Evolutionary conservation across 768 basidiomycete species (phyloP), one percentile per base, ranked within the genome.

Genomic region (Boletales sp.): DNA sequence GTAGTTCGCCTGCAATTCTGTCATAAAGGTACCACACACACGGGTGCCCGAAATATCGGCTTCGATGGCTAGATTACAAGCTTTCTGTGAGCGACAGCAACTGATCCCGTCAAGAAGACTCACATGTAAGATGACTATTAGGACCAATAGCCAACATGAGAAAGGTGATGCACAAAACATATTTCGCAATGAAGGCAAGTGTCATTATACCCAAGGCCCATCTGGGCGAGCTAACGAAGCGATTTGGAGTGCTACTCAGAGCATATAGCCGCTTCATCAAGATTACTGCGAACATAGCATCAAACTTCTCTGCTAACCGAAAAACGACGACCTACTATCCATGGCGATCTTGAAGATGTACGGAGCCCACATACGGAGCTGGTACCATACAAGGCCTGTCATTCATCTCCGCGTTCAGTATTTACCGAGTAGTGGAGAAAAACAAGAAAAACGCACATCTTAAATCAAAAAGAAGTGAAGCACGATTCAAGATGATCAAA

Each of bases 181-280:
- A 43, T 42, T 54, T 60, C 11, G 35, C 45, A 8, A 60, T 19
- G 13, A 47, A 57, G 7, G 43, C 30, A 3, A 31, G 8, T 15
- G 45, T n/a, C 48, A 61, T 57, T 12, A 14, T 18, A 4, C 11
- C 36, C 15, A 48, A 27, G 11, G 60, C 43, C 48, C 7, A 50
- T 27, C 43, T 59, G 7, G 49, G 17, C 0, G 49, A 45, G n/a
- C 13, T 45, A n/a, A 60, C 21, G 7, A 56, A 51, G 31, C 39
- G n/a, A 2, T 24, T 34, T 8, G 52, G 38, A 27, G 14, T 29
- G 14, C 8, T 13, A 38, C 58, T 60, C 17, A 61, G 24, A 10
- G 44, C 55, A 2, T 53, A 15, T 52, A 61, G 31, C 40, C 60
- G 54, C 40, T 42, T 60, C 38, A 61, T 60, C 60, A 61, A 49